Evolutionary conservation across 140 eudicot species (phyloP).

Genomic region (Erigeron philadelphicus): DNA sequence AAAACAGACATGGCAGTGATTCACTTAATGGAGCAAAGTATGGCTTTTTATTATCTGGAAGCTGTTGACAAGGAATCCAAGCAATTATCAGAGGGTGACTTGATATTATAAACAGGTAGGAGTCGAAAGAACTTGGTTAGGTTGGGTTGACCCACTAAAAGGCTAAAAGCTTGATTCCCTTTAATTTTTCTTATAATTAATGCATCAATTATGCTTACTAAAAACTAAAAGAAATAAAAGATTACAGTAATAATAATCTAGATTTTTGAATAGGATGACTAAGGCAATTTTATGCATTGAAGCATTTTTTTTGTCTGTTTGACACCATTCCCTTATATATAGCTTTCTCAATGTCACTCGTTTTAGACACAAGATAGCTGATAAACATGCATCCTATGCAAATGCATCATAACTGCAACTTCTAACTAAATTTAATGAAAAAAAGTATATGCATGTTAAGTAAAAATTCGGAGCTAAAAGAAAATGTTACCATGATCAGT

Average conservation of each 20-base stretch:
- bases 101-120: not conserved
- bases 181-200: no score
- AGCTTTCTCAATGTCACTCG: not conserved
- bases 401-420: not conserved
- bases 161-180: no score
- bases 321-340: not conserved
- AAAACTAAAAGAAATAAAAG: no score
- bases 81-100: conserved; percentile 14
- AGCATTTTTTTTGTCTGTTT: not conserved
- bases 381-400: not conserved
- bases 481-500: conserved; percentile 48
- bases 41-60: conserved; percentile 49
- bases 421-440: not conserved
- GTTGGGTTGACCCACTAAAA: no score
- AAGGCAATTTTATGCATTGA: not conserved
- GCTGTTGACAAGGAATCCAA: conserved; percentile 31
- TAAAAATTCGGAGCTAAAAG: not conserved
- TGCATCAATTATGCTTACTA: no score
- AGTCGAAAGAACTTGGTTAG: no score
- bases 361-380: not conserved
- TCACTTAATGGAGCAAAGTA: conserved; percentile 25
- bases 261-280: no score
- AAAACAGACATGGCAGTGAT: conserved; percentile 33
- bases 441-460: not conserved
- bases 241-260: no score